Percentiles rank a stretch among this genome's conserved stretches.
Evolutionary conservation across 768 basidiomycete genomes (phyloP).

Genomic region (Russula emetica): DNA sequence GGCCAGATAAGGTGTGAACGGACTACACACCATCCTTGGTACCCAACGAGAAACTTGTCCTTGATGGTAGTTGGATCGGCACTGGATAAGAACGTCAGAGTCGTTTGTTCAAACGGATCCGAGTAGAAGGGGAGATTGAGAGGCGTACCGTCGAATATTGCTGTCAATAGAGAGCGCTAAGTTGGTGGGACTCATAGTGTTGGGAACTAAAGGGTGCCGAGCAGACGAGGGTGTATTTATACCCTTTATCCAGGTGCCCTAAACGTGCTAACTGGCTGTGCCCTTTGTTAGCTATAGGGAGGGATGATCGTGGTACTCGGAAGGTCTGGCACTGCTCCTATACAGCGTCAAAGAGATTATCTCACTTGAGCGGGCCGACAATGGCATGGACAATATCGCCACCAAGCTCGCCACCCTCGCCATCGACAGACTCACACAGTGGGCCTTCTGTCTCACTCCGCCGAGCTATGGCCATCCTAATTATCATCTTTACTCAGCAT

Average conservation of each 20-base stretch:
- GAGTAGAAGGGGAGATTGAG: neutral
- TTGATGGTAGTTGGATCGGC: constrained; percentile 74
- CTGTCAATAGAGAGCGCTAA: constrained; percentile 23
- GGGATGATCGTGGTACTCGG: neutral
- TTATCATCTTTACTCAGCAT: constrained; percentile 24
- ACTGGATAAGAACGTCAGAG: constrained; percentile 34
- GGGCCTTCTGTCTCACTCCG: neutral
- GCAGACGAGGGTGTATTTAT: neutral
- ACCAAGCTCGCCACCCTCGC: constrained; percentile 4
- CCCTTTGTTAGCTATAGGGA: neutral
- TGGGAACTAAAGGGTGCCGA: neutral
- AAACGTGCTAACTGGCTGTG: neutral
- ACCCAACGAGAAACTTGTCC: constrained; percentile 79
- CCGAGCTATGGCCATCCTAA: neutral
- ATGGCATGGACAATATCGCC: constrained; percentile 6
- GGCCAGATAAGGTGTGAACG: neutral
- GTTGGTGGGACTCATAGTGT: constrained; percentile 4
- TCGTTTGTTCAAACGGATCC: neutral
- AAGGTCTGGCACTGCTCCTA: too few relatives aligned
- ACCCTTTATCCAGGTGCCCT: neutral
- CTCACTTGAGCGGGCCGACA: neutral
- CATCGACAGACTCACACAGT: constrained; percentile 12
- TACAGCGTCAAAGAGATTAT: too few relatives aligned
- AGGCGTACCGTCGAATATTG: constrained; percentile 22
- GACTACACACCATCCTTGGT: constrained; percentile 72